phyloP scores from a whole-genome alignment of 495 filamentous ascomycete species.

The Hypoxylon intermedium region DNA sequence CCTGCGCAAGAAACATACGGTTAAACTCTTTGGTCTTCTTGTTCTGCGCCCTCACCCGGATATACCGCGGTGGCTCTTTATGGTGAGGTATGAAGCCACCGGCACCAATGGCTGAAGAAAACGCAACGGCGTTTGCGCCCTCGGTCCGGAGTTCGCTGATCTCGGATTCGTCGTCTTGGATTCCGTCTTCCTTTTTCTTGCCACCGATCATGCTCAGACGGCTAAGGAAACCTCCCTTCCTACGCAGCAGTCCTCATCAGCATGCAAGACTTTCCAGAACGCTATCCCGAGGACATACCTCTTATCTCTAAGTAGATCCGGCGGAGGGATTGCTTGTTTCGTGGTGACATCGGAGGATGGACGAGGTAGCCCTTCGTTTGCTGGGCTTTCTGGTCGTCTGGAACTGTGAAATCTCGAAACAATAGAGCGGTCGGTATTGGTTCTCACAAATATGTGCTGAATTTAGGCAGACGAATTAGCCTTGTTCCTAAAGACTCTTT shows the following conservation, averaged over 20 bases:
- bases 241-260: conserved; percentile 47
- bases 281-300: conserved; percentile 59
- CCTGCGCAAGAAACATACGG: conserved; percentile 88
- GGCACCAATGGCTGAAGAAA: conserved; percentile 73
- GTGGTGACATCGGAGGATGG: conserved; percentile 46
- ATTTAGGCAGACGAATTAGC: conserved; percentile 11
- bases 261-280: conserved; percentile 20
- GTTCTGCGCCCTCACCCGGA: conserved; percentile 79
- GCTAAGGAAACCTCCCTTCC: conserved; percentile 89
- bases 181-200: conserved; percentile 69
- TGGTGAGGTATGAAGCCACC: conserved; percentile 85
- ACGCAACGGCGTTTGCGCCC: conserved; percentile 81
- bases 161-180: conserved; percentile 75
- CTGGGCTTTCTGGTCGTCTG: conserved; percentile 59
- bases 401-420: conserved; percentile 69
- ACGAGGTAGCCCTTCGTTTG: conserved; percentile 49
- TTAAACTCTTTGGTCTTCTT: conserved; percentile 87
- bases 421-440: conserved; percentile 75
- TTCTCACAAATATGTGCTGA: conserved; percentile 79
- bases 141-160: conserved; percentile 73
- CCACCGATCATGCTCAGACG: conserved; percentile 75
- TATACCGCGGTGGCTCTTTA: conserved; percentile 89
- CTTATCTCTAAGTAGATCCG: conserved; percentile 65
- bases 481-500: conserved; percentile 2
- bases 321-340: conserved; percentile 36